Evolutionary conservation across 116 monocot genomes (phyloP).

Genomic region (Papilionanthe hybrid): DNA sequence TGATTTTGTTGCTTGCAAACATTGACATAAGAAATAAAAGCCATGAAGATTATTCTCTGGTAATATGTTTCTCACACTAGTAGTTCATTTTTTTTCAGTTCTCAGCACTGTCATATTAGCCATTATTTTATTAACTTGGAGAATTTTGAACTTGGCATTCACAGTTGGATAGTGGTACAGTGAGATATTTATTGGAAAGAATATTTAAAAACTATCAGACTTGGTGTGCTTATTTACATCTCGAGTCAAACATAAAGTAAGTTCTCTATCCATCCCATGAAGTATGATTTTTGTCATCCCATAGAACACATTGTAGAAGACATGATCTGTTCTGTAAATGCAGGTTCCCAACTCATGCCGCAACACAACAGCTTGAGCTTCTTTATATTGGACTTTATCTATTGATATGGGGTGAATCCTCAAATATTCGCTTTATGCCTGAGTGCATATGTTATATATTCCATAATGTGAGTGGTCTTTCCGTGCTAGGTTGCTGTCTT

Average conservation of each 20-base stretch:
- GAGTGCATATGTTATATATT: conserved; percentile 96
- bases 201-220: conserved; percentile 77
- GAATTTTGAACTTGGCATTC: conserved; percentile 10
- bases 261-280: conserved; percentile 8
- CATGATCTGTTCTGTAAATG: conserved; percentile 1
- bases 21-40: conserved; percentile 51
- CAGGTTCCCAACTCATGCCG: conserved; percentile 42
- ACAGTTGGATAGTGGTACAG: conserved; percentile 58
- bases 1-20: conserved; percentile 93
- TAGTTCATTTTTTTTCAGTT: not conserved
- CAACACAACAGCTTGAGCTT: conserved; percentile 57
- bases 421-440: conserved; percentile 98
- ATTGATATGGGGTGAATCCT: conserved; percentile 99
- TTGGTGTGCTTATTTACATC: conserved; percentile 88
- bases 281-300: not conserved
- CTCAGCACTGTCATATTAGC: not conserved
- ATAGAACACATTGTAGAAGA: not conserved
- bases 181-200: conserved; percentile 57
- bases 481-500: conserved; percentile 24
- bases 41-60: conserved; percentile 42
- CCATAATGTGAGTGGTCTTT: conserved; percentile 55
- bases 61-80: conserved; percentile 14
- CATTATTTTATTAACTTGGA: not conserved
- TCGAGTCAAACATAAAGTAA: conserved; percentile 51
- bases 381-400: conserved; percentile 91